Percentiles rank a stretch among this genome's conserved stretches.
These are phyloP conservation scores for Aspergillus sp. DNA, from an alignment of 2,329 filamentous ascomycete genomes.

Conservation along the genomic window DNA sequence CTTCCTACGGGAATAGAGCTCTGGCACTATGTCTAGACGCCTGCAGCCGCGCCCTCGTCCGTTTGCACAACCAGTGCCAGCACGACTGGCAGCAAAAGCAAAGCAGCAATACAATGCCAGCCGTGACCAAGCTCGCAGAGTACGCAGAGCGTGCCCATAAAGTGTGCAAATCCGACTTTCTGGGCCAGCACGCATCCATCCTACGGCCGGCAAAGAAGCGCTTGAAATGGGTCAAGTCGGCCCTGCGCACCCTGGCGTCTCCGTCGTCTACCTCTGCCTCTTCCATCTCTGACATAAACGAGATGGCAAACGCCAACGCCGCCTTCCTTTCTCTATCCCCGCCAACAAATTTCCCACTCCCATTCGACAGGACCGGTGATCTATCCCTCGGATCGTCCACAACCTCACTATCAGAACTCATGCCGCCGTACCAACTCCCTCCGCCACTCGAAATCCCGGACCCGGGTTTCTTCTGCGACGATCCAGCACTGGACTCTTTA, in stretches of 20 bases:
- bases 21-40: not conserved
- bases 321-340: not conserved
- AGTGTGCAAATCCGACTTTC: not conserved
- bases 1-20: not conserved
- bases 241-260: not conserved
- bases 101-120: not conserved
- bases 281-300: not conserved
- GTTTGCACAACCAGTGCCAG: not conserved
- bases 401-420: not conserved
- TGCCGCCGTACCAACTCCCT: not conserved
- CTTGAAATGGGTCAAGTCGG: not conserved
- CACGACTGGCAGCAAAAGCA: not conserved
- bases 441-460: not conserved
- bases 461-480: not conserved
- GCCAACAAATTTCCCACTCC: too few relatives aligned
- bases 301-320: not conserved
- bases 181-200: not conserved
- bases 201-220: not conserved
- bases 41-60: not conserved
- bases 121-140: not conserved
- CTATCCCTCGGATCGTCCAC: too few relatives aligned
- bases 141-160: not conserved
- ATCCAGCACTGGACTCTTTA: not conserved
- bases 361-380: too few relatives aligned
- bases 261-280: not conserved